Conservation (phyloP, 2,329 filamentous ascomycete genomes). For the Cadophora gregata region DNA sequence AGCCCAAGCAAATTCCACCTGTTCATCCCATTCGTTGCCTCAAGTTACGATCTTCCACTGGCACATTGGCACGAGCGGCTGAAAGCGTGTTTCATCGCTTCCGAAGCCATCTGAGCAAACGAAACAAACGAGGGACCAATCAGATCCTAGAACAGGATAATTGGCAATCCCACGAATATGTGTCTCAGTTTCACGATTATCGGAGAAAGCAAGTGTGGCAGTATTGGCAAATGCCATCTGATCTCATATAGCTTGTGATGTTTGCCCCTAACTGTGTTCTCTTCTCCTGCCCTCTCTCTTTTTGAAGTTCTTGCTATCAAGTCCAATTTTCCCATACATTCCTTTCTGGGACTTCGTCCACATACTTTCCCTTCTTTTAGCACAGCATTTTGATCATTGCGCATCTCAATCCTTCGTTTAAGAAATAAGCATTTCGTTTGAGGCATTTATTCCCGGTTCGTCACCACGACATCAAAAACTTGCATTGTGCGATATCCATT, state of each 20-base stretch:
- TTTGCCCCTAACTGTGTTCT: too few relatives aligned
- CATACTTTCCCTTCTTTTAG: neutral
- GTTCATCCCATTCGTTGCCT: constrained; percentile 3
- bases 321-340: constrained; percentile 1
- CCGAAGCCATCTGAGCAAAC: constrained; percentile 11
- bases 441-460: neutral
- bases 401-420: neutral
- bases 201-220: constrained; percentile 1
- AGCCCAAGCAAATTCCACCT: neutral
- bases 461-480: neutral
- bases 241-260: neutral
- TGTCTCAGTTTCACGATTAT: constrained; percentile 13
- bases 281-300: neutral
- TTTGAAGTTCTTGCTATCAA: neutral
- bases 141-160: neutral
- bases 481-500: neutral
- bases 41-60: neutral
- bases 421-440: neutral
- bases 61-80: constrained; percentile 1
- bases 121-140: constrained; percentile 9
- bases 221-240: constrained; percentile 9
- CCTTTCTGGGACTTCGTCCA: neutral
- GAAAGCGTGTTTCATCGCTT: constrained; percentile 12
- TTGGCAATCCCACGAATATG: neutral
- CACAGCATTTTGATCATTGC: neutral